Base-by-base conservation (phyloP, 2,329 filamentous ascomycete species). In the Pseudodiploospora longispora region DNA sequence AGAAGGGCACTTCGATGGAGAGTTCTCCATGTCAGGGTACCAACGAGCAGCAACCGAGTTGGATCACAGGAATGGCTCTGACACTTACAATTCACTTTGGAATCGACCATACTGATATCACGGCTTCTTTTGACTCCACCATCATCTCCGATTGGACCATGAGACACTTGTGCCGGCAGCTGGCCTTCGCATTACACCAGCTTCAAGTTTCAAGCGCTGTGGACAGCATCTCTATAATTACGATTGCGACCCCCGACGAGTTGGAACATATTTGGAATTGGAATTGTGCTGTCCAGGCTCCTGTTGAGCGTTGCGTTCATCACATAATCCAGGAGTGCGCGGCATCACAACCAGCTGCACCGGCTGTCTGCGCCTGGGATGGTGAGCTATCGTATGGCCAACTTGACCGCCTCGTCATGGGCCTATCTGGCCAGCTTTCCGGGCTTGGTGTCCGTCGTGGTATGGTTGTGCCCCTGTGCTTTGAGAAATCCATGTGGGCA, bases 321-420 rank as follows among this genome's bases (percentile, higher is more conserved):
- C 43, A 51, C 5, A 41, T 57, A 3, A 50, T 59, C 8, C 39
- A 47, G 5, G 36, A 53, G 2, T 47, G 46, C 5, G 50, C 44
- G 3, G 12, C 29, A 3, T 33, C 30, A 3, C 39, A 50, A 7
- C 50, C 49, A 1, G 19, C 38, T 10, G 37, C 37, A 4, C 42
- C 41, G 4, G 57, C 57, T 0, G 37, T 59, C 1, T 43, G 40
- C 8, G 42, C 56, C 1, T 59, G 56, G 57, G 57, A 60, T 40
- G 52, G 50, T 1, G 30, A 48, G 1, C 42, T 57, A 12, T 55
- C 55, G 1, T 58, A 50, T 28, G 33, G 19, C 5, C 41, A 56
- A n/a, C 30, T 54, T 4, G 37, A 48, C 36, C 10, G 32, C 5
- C 27, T 43, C 7, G 37, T 44, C 3, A 38, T 29, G 19, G 36